Evolutionary conservation across 2,329 filamentous ascomycete genomes (phyloP).

Genomic region (Esteya vermicola): DNA sequence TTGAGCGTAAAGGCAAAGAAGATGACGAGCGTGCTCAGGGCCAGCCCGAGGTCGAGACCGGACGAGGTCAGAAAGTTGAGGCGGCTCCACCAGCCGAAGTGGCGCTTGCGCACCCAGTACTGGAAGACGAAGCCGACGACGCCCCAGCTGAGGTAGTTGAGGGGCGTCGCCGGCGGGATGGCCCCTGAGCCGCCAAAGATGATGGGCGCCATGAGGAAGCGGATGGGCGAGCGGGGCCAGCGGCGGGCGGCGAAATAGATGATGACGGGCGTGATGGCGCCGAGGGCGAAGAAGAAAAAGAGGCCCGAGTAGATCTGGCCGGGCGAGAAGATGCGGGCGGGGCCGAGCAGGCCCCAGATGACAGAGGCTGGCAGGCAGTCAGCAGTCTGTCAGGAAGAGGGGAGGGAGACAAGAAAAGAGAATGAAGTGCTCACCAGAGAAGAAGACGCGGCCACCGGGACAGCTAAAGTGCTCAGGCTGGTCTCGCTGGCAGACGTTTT

Average conservation of each 20-base stretch:
- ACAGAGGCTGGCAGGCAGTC: constrained; percentile 33
- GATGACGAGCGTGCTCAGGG: constrained; percentile 51
- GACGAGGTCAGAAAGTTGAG: constrained; percentile 62
- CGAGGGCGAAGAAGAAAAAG: constrained; percentile 44
- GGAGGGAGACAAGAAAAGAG: background rate
- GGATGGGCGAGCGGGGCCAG: constrained; percentile 34
- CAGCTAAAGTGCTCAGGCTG: constrained; percentile 48
- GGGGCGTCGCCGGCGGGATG: constrained; percentile 53
- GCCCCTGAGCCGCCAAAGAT: constrained; percentile 45
- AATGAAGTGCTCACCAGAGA: constrained; percentile 38
- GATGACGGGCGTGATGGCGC: constrained; percentile 35
- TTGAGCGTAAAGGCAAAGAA: constrained; percentile 57
- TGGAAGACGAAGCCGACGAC: constrained; percentile 60
- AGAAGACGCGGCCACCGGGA: constrained; percentile 49
- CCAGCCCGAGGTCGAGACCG: constrained; percentile 54
- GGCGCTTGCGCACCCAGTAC: constrained; percentile 46
- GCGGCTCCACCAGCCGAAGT: constrained; percentile 58
- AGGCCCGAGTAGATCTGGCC: constrained; percentile 44
- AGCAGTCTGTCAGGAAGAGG: background rate
- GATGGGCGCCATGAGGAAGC: constrained; percentile 45
- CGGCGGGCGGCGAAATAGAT: constrained; percentile 35
- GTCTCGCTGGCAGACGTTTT: constrained; percentile 44
- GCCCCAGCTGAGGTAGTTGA: constrained; percentile 64
- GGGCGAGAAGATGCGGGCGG: constrained; percentile 47
- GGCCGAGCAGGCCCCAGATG: constrained; percentile 54